phyloP scores from a whole-genome alignment of 768 basidiomycete species.

The Leccinum truebloodii region DNA sequence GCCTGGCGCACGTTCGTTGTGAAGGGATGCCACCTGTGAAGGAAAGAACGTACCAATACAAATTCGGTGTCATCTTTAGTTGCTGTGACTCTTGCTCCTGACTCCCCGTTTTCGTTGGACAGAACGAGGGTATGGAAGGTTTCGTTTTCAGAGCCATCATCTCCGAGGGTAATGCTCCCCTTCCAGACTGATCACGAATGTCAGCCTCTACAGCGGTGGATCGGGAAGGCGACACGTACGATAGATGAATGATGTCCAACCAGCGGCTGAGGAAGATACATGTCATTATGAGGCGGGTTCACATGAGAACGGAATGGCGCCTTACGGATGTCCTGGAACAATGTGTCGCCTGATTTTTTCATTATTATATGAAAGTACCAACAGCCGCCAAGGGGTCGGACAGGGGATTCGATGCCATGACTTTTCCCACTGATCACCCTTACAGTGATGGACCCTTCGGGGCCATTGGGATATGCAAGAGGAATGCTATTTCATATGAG shows the following conservation, averaged over 20 bases:
- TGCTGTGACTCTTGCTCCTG: constrained; percentile 68
- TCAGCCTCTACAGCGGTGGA: background rate
- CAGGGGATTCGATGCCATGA: constrained; percentile 84
- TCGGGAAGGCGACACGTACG: constrained; percentile 44
- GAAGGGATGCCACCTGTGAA: background rate
- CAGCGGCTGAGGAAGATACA: constrained; percentile 48
- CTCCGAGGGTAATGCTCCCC: constrained; percentile 66
- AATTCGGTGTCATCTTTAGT: constrained; percentile 66
- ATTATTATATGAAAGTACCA: constrained; percentile 88
- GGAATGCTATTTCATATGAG: constrained; percentile 54
- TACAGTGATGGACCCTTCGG: constrained; percentile 65
- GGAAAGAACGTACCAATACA: constrained; percentile 54
- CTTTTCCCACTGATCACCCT: constrained; percentile 90
- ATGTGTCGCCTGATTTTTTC: constrained; percentile 50
- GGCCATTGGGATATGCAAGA: constrained; percentile 68
- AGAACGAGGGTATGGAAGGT: constrained; percentile 85
- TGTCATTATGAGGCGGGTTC: background rate
- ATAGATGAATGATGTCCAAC: constrained; percentile 91
- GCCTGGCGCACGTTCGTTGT: constrained; percentile 42
- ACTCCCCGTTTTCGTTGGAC: constrained; percentile 55
- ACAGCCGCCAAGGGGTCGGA: constrained; percentile 88
- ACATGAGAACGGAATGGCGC: constrained; percentile 4
- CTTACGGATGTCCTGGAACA: constrained; percentile 86
- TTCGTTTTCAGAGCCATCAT: constrained; percentile 45
- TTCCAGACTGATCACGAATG: constrained; percentile 30